Evolutionary conservation across 352 stramenopile species (phyloP).

Genomic region (Pythium vanterpoolii): DNA sequence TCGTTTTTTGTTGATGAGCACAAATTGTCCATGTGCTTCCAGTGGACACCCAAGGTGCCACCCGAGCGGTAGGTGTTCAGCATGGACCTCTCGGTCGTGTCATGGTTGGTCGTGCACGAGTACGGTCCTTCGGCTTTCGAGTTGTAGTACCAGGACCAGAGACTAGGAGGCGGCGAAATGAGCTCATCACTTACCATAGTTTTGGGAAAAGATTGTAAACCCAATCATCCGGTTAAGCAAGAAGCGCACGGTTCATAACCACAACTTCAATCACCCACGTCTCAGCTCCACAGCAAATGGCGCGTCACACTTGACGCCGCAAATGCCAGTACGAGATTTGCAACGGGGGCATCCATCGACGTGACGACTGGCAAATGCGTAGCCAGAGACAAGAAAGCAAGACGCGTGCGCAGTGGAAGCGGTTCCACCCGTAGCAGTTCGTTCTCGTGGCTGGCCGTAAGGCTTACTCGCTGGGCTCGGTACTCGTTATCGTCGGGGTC

Average conservation of each 20-base stretch:
- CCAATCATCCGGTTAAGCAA: too few relatives aligned
- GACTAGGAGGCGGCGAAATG: too few relatives aligned
- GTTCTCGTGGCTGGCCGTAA: not conserved
- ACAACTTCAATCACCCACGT: too few relatives aligned
- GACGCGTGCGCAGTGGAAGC: not conserved
- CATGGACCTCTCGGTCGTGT: conserved; percentile 7
- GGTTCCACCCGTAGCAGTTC: not conserved
- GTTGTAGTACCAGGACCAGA: not conserved
- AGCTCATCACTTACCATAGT: too few relatives aligned
- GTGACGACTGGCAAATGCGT: not conserved
- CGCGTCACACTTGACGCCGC: conserved; percentile 1
- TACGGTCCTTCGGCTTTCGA: not conserved
- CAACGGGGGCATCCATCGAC: conserved; percentile 8
- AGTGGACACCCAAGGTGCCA: conserved; percentile 5
- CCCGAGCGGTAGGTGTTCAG: conserved; percentile 17
- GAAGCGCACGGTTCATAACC: too few relatives aligned
- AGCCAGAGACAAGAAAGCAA: conserved; percentile 8
- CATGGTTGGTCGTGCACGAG: not conserved
- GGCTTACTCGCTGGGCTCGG: not conserved
- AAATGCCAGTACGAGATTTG: conserved; percentile 12
- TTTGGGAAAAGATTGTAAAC: too few relatives aligned
- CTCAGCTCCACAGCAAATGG: conserved; percentile 5
- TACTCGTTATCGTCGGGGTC: conserved; percentile 3
- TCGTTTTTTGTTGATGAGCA: too few relatives aligned
- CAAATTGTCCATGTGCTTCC: conserved; percentile 16